Conservation (phyloP, 352 stramenopile species). For the Pythium sukuiense region DNA sequence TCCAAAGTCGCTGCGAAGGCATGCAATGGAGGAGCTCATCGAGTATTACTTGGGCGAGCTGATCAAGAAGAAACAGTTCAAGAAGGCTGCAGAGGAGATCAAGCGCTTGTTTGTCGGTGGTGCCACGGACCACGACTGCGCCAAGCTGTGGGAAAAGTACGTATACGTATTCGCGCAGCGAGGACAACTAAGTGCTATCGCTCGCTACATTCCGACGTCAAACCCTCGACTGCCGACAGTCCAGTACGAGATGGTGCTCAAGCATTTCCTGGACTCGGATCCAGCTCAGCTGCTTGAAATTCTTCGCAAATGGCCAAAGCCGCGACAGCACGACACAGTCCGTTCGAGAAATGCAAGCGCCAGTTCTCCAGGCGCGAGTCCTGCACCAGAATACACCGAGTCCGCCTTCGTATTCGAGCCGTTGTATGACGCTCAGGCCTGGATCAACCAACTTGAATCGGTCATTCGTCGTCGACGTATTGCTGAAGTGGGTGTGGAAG, state of each 20-base stretch:
- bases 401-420: constrained; percentile 68
- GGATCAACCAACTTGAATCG: constrained; percentile 83
- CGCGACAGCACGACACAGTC: constrained; percentile 40
- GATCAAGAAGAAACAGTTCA: constrained; percentile 71
- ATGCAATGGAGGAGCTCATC: constrained; percentile 63
- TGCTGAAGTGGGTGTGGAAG: constrained; percentile 41
- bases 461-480: constrained; percentile 72
- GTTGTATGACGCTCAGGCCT: constrained; percentile 73
- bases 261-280: constrained; percentile 84
- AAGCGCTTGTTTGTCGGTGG: constrained; percentile 51
- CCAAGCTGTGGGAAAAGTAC: constrained; percentile 83
- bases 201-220: constrained; percentile 67
- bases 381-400: constrained; percentile 74
- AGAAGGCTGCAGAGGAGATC: constrained; percentile 72
- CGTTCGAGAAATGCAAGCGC: constrained; percentile 16
- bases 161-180: constrained; percentile 85
- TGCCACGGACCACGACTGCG: constrained; percentile 45
- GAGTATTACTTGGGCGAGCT: constrained; percentile 79
- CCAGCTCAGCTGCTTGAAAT: constrained; percentile 71
- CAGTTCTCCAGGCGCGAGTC: constrained; percentile 20
- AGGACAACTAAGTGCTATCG: constrained; percentile 69
- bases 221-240: constrained; percentile 63
- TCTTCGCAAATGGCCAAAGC: constrained; percentile 84
- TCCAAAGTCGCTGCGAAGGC: constrained; percentile 47
- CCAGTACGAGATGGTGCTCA: constrained; percentile 86